Evolutionary conservation across 2,329 filamentous ascomycete genomes (phyloP).

Genomic region (Tolypocladium tundrense): DNA sequence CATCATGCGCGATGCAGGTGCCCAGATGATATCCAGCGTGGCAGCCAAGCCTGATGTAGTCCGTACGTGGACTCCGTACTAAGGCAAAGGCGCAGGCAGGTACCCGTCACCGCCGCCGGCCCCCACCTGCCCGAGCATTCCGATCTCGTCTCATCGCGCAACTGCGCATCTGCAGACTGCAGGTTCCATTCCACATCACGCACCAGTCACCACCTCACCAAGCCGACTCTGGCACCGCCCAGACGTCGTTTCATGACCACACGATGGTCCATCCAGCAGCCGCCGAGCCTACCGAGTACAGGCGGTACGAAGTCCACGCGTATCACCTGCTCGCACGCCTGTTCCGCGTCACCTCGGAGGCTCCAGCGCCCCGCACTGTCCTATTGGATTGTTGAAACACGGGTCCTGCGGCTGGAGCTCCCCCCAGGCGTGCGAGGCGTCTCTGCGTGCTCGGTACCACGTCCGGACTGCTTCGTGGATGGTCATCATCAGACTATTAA

Average conservation of each 20-base stretch:
- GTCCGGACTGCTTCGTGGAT: too few relatives aligned
- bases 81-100: background rate
- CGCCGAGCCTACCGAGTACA: background rate
- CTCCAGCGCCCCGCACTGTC: background rate
- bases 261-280: background rate
- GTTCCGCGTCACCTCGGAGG: background rate
- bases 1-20: background rate
- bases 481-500: background rate
- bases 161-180: background rate
- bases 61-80: too few relatives aligned
- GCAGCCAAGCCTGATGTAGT: background rate
- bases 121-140: background rate
- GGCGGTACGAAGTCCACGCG: background rate
- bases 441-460: background rate
- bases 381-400: background rate
- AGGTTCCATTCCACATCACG: background rate
- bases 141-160: background rate
- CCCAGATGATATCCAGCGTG: background rate
- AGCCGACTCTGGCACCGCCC: background rate
- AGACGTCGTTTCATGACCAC: background rate
- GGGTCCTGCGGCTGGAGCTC: too few relatives aligned
- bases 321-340: background rate
- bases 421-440: background rate
- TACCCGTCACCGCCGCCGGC: background rate
- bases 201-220: background rate